Percentiles rank a stretch among this genome's conserved stretches.
Evolutionary conservation across 257 asterid genomes (phyloP).

Genomic region (Solanum clarkiae): DNA sequence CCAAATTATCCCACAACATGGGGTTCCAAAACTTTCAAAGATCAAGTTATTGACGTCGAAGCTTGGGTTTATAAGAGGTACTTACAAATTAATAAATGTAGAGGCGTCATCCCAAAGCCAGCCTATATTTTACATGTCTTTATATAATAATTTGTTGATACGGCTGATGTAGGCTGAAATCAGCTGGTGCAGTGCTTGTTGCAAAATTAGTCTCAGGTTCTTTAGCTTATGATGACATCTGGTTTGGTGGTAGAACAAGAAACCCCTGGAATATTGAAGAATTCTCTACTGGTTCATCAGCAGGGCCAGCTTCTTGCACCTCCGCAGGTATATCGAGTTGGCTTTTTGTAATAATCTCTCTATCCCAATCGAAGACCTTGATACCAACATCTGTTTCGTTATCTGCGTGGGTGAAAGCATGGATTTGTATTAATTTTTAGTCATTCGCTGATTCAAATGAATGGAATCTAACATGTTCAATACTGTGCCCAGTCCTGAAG

Average conservation of each 20-base stretch:
- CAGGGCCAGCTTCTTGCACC: slow-evolving; percentile 92
- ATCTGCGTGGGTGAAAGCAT: background rate
- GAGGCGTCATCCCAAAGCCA: background rate
- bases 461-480: background rate
- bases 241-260: slow-evolving; percentile 97
- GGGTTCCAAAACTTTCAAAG: slow-evolving; percentile 68
- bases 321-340: slow-evolving; percentile 46
- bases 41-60: slow-evolving; percentile 74
- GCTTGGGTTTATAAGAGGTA: slow-evolving; percentile 98
- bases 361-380: background rate
- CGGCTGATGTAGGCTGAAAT: slow-evolving; percentile 45
- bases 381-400: background rate
- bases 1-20: slow-evolving; percentile 85
- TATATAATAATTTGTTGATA: background rate
- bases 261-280: slow-evolving; percentile 96
- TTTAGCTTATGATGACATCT: slow-evolving; percentile 86
- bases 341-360: background rate
- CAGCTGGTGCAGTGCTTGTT: slow-evolving; percentile 82
- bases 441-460: background rate
- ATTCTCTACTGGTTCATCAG: slow-evolving; percentile 91
- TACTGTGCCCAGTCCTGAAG: background rate
- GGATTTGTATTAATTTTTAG: background rate
- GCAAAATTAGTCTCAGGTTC: slow-evolving; percentile 87
- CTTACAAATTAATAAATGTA: background rate
- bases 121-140: background rate